These are phyloP conservation scores for Rhodamnia argentea DNA, from an alignment of 345 rosid genomes.

Conservation along the genomic window DNA sequence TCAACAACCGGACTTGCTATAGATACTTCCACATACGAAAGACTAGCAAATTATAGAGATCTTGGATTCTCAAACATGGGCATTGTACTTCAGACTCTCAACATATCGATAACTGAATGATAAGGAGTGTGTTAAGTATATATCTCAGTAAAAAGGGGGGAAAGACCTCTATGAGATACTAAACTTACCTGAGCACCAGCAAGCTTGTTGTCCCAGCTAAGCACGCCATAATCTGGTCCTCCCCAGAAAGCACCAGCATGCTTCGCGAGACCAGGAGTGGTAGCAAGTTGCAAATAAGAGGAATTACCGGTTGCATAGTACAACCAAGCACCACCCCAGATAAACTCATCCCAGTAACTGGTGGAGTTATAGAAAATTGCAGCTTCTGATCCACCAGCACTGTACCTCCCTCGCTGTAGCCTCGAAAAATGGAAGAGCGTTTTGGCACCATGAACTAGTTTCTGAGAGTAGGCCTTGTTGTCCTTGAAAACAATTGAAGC, in stretches of 20 bases:
- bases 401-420: conserved; percentile 67
- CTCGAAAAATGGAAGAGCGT: conserved; percentile 66
- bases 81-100: background rate
- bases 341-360: conserved; percentile 87
- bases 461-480: conserved; percentile 80
- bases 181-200: conserved; percentile 79
- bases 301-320: conserved; percentile 87
- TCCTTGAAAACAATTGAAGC: conserved; percentile 97
- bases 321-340: conserved; percentile 96
- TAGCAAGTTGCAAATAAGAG: conserved; percentile 70
- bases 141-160: background rate
- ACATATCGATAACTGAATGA: background rate
- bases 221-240: conserved; percentile 74
- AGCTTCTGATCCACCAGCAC: conserved; percentile 56
- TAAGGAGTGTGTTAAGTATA: background rate
- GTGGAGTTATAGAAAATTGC: conserved; percentile 71
- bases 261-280: conserved; percentile 57
- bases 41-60: background rate
- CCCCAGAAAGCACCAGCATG: conserved; percentile 98
- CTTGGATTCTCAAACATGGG: background rate
- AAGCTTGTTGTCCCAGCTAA: conserved; percentile 99
- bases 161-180: background rate
- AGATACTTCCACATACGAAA: background rate
- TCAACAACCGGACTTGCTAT: background rate
- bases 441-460: conserved; percentile 87